Conservation (phyloP, 1,284 basidiomycete species). For the Malassezia brasiliensis region DNA sequence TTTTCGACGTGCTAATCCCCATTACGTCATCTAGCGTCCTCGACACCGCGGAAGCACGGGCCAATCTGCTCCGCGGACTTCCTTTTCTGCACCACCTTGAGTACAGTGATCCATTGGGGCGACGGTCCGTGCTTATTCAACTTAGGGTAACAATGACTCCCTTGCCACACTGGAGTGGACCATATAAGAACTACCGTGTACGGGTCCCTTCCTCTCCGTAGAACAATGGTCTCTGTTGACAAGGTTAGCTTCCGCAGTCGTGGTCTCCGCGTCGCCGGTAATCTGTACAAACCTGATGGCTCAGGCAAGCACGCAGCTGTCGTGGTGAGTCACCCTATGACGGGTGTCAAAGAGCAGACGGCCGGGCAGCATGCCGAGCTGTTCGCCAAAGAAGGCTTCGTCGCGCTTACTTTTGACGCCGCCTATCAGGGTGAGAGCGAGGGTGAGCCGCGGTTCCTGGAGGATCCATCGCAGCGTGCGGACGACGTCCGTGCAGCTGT, state of each 20-base stretch:
- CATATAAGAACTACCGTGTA: too few relatives aligned
- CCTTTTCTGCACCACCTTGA: too few relatives aligned
- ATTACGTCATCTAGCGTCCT: too few relatives aligned
- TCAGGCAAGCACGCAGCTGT: background rate
- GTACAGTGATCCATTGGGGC: too few relatives aligned
- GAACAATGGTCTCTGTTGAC: background rate
- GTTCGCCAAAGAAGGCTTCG: background rate
- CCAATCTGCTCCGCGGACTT: too few relatives aligned
- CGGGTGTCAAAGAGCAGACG: slow-evolving; percentile 2
- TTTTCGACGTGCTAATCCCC: too few relatives aligned
- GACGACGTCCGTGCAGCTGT: background rate
- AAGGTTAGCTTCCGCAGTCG: background rate
- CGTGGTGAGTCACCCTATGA: background rate
- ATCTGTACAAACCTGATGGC: background rate
- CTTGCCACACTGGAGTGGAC: too few relatives aligned
- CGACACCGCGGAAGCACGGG: too few relatives aligned
- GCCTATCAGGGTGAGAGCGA: slow-evolving; percentile 6
- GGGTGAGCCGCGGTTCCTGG: background rate
- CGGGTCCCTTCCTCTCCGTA: too few relatives aligned
- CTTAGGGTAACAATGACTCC: too few relatives aligned
- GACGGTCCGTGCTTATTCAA: too few relatives aligned
- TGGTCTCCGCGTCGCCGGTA: background rate
- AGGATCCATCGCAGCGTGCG: background rate
- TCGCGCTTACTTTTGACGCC: background rate
- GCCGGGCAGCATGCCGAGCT: background rate